Evolutionary conservation across 768 basidiomycete species (phyloP).

Genomic region (Pleurotus djamor): DNA sequence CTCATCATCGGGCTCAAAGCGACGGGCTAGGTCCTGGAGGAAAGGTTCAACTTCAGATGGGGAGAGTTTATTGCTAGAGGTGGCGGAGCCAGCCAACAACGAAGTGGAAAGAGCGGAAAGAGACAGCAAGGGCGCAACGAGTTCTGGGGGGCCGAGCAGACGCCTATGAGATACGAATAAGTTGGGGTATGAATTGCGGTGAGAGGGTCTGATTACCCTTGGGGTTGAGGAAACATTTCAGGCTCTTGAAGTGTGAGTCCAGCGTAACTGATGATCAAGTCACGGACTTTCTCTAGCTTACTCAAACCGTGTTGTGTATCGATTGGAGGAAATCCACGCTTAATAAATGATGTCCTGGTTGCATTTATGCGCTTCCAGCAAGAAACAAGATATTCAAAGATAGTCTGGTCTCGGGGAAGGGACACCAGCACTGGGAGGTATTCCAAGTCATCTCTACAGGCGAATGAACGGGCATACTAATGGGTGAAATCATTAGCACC

Average conservation of each 20-base stretch:
- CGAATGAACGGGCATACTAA: slow-evolving; percentile 8
- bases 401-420: slow-evolving; percentile 74
- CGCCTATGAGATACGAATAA: slow-evolving; percentile 39
- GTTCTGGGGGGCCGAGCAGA: slow-evolving; percentile 72
- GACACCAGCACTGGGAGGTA: slow-evolving; percentile 73
- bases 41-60: slow-evolving; percentile 76
- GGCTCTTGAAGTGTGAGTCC: slow-evolving; percentile 91
- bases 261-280: slow-evolving; percentile 83
- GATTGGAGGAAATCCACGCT: slow-evolving; percentile 61
- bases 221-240: slow-evolving; percentile 91
- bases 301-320: slow-evolving; percentile 60
- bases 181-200: background rate
- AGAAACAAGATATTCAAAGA: slow-evolving; percentile 86
- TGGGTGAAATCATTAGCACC: slow-evolving; percentile 22
- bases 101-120: slow-evolving; percentile 69
- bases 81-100: slow-evolving; percentile 44
- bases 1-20: slow-evolving; percentile 80
- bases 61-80: slow-evolving; percentile 49
- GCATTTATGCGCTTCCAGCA: slow-evolving; percentile 88
- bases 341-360: slow-evolving; percentile 49
- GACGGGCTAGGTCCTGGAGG: slow-evolving; percentile 76
- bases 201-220: slow-evolving; percentile 40
- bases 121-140: slow-evolving; percentile 79
- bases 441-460: slow-evolving; percentile 67
- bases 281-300: slow-evolving; percentile 75